These are phyloP conservation scores for Prunus padus DNA, from an alignment of 306 rosid species.

Conservation along the genomic window DNA sequence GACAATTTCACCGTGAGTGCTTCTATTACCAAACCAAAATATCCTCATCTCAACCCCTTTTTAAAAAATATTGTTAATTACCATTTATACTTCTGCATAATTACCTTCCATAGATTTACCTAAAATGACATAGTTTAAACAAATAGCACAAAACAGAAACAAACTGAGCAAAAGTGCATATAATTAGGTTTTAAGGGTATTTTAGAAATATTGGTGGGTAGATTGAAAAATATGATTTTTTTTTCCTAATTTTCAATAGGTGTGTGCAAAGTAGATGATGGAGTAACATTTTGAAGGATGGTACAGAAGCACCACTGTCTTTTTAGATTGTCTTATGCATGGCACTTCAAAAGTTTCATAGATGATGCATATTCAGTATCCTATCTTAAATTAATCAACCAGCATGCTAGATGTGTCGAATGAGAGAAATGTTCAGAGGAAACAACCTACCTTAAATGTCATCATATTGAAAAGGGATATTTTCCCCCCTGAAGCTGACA, in stretches of 20 bases:
- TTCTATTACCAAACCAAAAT: background rate
- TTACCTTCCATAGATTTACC: background rate
- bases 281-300: background rate
- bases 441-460: conserved; percentile 84
- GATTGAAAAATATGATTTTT: background rate
- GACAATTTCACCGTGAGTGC: background rate
- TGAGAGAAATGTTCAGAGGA: conserved; percentile 13
- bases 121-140: background rate
- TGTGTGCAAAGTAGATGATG: background rate
- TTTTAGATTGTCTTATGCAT: background rate
- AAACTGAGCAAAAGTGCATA: background rate
- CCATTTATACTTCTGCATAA: background rate
- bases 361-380: background rate
- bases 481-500: conserved; percentile 99
- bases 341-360: background rate
- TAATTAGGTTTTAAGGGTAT: background rate
- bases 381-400: background rate
- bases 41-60: background rate
- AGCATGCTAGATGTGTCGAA: conserved; percentile 11
- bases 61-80: background rate
- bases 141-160: background rate
- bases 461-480: conserved; percentile 98
- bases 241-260: background rate
- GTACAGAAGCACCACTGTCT: background rate
- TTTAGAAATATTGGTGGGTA: background rate